Percentiles rank a stretch among this genome's conserved stretches.
These are phyloP conservation scores for Lindgomyces ingoldianus DNA, from an alignment of 495 filamentous ascomycete species.

Conservation along the genomic window DNA sequence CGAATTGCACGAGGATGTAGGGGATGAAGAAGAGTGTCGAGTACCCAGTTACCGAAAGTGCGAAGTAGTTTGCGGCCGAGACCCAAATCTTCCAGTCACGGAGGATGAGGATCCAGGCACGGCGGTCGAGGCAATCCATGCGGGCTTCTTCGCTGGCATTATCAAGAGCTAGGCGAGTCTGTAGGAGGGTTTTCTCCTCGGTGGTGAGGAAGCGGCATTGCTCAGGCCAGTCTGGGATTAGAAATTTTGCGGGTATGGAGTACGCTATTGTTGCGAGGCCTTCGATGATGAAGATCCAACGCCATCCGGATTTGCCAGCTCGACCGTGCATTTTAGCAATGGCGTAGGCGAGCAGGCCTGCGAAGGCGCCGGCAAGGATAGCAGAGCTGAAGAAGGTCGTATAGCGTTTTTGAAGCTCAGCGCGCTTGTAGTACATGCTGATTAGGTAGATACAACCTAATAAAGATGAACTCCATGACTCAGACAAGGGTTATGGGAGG, in stretches of 20 bases:
- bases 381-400: conserved; percentile 70
- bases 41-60: conserved; percentile 46
- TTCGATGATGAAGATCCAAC: conserved; percentile 64
- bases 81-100: conserved; percentile 37
- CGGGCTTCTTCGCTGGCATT: conserved; percentile 15
- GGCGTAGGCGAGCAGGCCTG: conserved; percentile 64
- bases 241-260: conserved; percentile 57
- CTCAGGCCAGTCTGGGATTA: conserved; percentile 65
- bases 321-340: conserved; percentile 68
- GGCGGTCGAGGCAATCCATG: not conserved
- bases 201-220: conserved; percentile 55
- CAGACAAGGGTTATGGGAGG: too few species aligned
- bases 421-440: conserved; percentile 30
- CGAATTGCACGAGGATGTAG: conserved; percentile 42
- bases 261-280: conserved; percentile 60
- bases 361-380: conserved; percentile 65
- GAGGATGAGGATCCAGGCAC: not conserved
- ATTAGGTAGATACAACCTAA: conserved; percentile 31
- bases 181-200: conserved; percentile 40
- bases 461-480: too few species aligned
- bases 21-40: conserved; percentile 72
- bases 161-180: conserved; percentile 52
- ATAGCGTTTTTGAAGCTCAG: conserved; percentile 49
- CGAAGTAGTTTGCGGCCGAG: conserved; percentile 18
- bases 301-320: conserved; percentile 63